Percentiles rank a stretch among this genome's conserved stretches.
phyloP scores from a whole-genome alignment of 805 yeast genomes.

The Priceomyces haplophilus region DNA sequence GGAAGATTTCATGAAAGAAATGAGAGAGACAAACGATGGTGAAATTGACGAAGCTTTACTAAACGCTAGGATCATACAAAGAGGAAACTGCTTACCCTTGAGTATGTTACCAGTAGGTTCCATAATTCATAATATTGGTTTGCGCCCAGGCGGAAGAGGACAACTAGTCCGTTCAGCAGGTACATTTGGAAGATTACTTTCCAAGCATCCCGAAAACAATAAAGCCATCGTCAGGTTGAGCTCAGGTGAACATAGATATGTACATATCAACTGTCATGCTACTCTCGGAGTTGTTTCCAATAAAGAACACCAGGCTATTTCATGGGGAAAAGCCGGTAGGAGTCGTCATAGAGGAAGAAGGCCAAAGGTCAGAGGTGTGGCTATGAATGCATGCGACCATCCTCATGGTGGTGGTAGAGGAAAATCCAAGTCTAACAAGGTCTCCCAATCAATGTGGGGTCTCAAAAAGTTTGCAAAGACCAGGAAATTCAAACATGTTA shows the following conservation, averaged over 20 bases:
- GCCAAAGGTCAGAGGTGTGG: slow-evolving; percentile 96
- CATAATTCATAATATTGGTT: slow-evolving; percentile 82
- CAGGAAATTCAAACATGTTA: slow-evolving; percentile 82
- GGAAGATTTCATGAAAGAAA: slow-evolving; percentile 62
- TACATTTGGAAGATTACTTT: slow-evolving; percentile 81
- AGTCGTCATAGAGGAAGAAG: slow-evolving; percentile 88
- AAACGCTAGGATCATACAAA: slow-evolving; percentile 80
- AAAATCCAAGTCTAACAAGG: slow-evolving; percentile 93
- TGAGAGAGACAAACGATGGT: slow-evolving; percentile 66
- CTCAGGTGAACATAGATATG: slow-evolving; percentile 92
- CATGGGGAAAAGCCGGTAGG: slow-evolving; percentile 97
- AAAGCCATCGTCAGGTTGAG: slow-evolving; percentile 79
- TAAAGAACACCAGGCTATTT: slow-evolving; percentile 82
- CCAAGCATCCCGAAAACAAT: slow-evolving; percentile 67
- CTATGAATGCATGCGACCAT: slow-evolving; percentile 96
- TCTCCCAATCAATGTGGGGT: slow-evolving; percentile 97
- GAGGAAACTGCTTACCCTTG: slow-evolving; percentile 93
- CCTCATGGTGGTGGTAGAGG: slow-evolving; percentile 99
- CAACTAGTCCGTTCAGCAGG: slow-evolving; percentile 94
- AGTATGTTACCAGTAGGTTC: slow-evolving; percentile 94
- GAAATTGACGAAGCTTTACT: slow-evolving; percentile 87
- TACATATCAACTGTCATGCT: slow-evolving; percentile 83
- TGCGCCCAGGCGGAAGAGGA: slow-evolving; percentile 68
- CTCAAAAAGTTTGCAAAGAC: slow-evolving; percentile 92
- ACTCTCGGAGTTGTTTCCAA: slow-evolving; percentile 92